Conservation (phyloP, 768 basidiomycete genomes). For the Asterophora parasitica region DNA sequence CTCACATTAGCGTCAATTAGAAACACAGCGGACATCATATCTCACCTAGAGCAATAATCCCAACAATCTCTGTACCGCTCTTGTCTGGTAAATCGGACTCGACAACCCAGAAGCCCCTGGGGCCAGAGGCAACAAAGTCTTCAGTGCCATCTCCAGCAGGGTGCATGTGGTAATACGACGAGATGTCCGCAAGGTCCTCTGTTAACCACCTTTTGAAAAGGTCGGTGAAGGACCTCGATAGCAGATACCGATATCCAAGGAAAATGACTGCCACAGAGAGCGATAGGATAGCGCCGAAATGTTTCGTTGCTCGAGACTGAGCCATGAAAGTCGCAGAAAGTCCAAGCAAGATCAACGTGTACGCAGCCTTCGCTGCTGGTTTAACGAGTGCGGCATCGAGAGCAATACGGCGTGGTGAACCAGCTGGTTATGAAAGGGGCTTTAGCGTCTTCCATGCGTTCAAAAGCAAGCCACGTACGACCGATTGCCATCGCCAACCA, state of each 20-base stretch:
- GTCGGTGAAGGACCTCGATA: constrained; percentile 8
- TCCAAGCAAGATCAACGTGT: constrained; percentile 4
- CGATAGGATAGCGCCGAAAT: constrained; percentile 5
- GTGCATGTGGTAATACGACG: constrained; percentile 13
- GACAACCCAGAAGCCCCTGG: constrained; percentile 22
- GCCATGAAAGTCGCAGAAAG: constrained; percentile 4
- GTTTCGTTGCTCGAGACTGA: background rate
- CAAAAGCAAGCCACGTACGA: constrained; percentile 2
- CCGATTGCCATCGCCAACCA: constrained; percentile 3
- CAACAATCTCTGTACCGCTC: constrained; percentile 14
- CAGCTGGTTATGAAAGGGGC: constrained; percentile 5
- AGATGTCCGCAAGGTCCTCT: constrained; percentile 20
- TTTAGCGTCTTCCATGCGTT: background rate
- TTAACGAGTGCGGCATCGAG: constrained; percentile 8
- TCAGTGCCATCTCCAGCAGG: background rate
- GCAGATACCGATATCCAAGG: constrained; percentile 11
- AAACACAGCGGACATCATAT: background rate
- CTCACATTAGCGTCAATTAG: background rate
- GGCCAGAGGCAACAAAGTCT: constrained; percentile 4
- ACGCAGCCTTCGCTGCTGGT: constrained; percentile 12
- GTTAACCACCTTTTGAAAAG: constrained; percentile 6
- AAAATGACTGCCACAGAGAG: background rate
- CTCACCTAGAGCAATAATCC: constrained; percentile 19
- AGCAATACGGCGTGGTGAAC: constrained; percentile 14
- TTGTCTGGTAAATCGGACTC: constrained; percentile 13